These are phyloP conservation scores for Cutaneotrichosporon sp. DNA, from an alignment of 1,284 basidiomycete genomes.

Conservation along the genomic window DNA sequence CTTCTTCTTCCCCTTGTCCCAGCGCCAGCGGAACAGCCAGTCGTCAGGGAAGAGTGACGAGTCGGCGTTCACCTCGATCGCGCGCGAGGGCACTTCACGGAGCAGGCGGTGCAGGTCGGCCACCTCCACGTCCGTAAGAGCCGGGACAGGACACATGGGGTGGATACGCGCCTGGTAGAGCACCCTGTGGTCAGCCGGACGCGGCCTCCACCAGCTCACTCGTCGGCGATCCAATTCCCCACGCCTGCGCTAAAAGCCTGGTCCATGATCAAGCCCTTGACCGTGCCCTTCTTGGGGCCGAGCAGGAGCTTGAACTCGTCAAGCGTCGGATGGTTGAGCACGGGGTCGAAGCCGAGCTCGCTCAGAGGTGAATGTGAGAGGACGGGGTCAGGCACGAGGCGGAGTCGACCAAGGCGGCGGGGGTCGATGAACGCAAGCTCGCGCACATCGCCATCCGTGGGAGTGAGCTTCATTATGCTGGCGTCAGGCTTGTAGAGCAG, in stretches of 20 bases:
- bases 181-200: constrained; percentile 58
- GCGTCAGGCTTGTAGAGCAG: constrained; percentile 7
- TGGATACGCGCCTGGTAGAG: constrained; percentile 76
- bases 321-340: constrained; percentile 68
- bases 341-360: constrained; percentile 73
- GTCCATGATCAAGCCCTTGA: constrained; percentile 77
- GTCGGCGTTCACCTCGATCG: constrained; percentile 74
- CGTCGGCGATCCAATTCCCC: constrained; percentile 81
- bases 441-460: constrained; percentile 31
- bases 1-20: constrained; percentile 73
- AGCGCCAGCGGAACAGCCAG: constrained; percentile 54
- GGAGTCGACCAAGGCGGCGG: constrained; percentile 70
- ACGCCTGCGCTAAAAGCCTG: constrained; percentile 79
- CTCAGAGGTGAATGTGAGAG: constrained; percentile 67
- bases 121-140: constrained; percentile 61
- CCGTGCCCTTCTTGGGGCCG: constrained; percentile 65
- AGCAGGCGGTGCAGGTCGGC: constrained; percentile 62
- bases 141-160: constrained; percentile 69
- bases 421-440: constrained; percentile 55
- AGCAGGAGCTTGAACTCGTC: constrained; percentile 62
- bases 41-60: constrained; percentile 65
- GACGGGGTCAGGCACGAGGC: constrained; percentile 63
- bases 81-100: constrained; percentile 62
- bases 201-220: constrained; percentile 22
- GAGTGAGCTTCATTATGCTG: constrained; percentile 55